A percentile compares a stretch with the other conserved stretches of the same genome.
Evolutionary conservation across 2,329 filamentous ascomycete genomes (phyloP).

Genomic region (Pseudogymnoascus sp.): DNA sequence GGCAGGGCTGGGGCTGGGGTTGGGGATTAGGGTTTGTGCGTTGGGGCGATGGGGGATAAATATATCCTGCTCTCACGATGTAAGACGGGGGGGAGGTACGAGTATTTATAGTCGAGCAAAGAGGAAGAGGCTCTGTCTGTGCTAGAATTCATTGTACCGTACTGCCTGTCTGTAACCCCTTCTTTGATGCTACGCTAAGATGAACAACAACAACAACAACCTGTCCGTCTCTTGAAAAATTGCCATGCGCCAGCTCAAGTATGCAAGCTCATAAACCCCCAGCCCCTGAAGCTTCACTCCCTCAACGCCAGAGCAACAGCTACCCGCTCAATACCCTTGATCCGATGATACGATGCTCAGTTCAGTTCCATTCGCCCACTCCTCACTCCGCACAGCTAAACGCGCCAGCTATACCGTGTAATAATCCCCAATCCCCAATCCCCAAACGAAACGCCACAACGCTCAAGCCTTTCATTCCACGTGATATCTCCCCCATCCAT

Average conservation of each 20-base stretch:
- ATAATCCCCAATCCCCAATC: background rate
- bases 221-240: background rate
- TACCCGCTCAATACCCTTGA: background rate
- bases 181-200: conserved; percentile 6
- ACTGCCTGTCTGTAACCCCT: background rate
- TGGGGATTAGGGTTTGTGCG: no score
- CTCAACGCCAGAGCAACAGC: background rate
- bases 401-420: background rate
- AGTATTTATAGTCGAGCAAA: no score
- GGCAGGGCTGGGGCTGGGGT: background rate
- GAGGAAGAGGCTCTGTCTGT: no score
- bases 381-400: background rate
- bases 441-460: background rate
- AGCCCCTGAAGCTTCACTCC: background rate
- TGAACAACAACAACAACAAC: background rate
- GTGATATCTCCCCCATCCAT: background rate
- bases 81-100: background rate
- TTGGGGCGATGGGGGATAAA: background rate
- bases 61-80: background rate
- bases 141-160: background rate
- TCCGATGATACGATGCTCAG: background rate
- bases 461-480: background rate
- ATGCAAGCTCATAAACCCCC: background rate
- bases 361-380: background rate
- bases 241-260: background rate